A percentile compares a stretch with the other conserved stretches of the same genome.
These are phyloP conservation scores for Puya raimondii DNA, from an alignment of 176 grass and related monocot genomes.

Conservation along the genomic window DNA sequence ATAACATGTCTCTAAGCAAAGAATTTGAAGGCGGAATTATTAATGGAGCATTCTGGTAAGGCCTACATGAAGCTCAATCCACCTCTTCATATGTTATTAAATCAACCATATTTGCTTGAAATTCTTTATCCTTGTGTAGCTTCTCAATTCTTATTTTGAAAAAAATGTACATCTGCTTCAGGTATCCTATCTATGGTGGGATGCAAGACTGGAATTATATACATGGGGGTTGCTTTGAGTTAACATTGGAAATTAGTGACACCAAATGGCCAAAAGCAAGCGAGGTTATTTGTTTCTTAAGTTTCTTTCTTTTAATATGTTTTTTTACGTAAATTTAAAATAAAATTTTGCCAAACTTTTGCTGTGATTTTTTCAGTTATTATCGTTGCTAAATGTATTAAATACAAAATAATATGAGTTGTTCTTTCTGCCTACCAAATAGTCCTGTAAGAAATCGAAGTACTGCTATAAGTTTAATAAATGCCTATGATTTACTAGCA, in stretches of 20 bases:
- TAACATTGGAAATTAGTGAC: conserved; percentile 94
- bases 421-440: not conserved
- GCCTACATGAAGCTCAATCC: not conserved
- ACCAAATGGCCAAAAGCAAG: conserved; percentile 84
- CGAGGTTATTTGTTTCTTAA: conserved; percentile 41
- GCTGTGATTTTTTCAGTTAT: not conserved
- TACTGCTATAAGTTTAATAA: not conserved
- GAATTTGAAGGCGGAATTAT: conserved; percentile 92
- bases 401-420: not conserved
- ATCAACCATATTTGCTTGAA: conserved; percentile 3
- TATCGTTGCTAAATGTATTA: not conserved
- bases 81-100: conserved; percentile 1
- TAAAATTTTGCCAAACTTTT: not conserved
- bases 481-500: too few relatives aligned
- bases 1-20: conserved; percentile 93
- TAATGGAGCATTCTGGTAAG: conserved; percentile 86
- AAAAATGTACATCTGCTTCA: conserved; percentile 12
- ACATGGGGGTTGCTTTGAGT: conserved; percentile 88
- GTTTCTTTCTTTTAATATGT: conserved; percentile 13
- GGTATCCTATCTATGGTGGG: conserved; percentile 99
- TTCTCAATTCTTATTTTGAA: not conserved
- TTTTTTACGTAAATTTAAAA: not conserved
- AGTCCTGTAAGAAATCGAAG: not conserved
- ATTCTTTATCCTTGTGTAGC: not conserved
- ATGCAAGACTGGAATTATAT: conserved; percentile 99